phyloP scores from a whole-genome alignment of 2,329 filamentous ascomycete genomes.

The Byssochlamys sp. region DNA sequence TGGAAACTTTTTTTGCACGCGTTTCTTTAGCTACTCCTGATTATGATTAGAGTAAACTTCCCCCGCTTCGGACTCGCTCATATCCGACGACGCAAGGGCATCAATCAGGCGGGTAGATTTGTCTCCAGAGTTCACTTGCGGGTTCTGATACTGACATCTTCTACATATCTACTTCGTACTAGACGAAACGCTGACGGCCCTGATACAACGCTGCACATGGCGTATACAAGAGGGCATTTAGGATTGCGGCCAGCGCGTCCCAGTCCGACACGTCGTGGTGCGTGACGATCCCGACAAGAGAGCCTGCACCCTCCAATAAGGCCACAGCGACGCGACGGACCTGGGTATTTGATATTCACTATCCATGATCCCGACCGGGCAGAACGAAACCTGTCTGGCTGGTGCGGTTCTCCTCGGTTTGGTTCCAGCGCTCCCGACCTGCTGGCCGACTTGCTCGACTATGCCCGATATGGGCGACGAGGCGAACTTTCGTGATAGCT shows the following conservation, averaged over 20 bases:
- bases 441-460: background rate
- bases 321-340: background rate
- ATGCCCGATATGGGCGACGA: background rate
- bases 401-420: background rate
- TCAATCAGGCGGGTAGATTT: background rate
- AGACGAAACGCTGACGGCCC: background rate
- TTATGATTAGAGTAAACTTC: background rate
- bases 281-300: background rate
- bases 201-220: background rate
- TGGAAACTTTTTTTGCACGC: background rate
- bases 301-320: background rate
- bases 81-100: background rate
- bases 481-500: background rate
- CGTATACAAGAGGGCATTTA: background rate
- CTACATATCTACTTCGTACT: background rate
- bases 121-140: background rate
- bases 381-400: background rate
- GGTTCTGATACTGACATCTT: background rate
- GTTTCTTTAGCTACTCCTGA: background rate
- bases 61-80: background rate
- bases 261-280: background rate
- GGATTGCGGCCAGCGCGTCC: background rate
- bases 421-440: background rate
- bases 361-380: background rate
- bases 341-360: background rate